Evolutionary conservation across 139 green algal species (phyloP).

Genomic region (Desmodesmus armatus): DNA sequence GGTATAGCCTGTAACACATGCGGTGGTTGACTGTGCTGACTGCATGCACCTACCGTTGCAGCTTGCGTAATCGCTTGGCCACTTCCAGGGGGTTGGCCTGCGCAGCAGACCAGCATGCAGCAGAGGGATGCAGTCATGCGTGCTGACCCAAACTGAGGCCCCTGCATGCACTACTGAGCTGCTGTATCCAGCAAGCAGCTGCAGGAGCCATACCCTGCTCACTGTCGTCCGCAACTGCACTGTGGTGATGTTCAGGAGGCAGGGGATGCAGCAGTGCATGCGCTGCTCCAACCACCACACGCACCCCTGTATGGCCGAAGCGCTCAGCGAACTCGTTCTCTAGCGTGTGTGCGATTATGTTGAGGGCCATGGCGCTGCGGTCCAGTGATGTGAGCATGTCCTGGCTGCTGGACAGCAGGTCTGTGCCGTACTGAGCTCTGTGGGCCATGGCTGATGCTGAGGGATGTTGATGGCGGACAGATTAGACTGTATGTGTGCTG

Average conservation of each 20-base stretch:
- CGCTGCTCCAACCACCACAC: background rate
- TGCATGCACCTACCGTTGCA: background rate
- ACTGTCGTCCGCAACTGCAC: no score
- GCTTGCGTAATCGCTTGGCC: background rate
- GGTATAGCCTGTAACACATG: no score
- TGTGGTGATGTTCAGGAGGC: no score
- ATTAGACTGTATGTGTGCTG: no score
- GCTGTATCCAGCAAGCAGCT: no score
- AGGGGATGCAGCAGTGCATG: no score
- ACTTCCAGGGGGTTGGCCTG: constrained; percentile 27
- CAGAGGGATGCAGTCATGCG: background rate
- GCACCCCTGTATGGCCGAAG: constrained; percentile 29
- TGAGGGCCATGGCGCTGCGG: constrained; percentile 5
- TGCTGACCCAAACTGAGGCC: background rate
- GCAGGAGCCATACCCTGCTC: no score
- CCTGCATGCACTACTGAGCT: no score
- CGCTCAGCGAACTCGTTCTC: constrained; percentile 47
- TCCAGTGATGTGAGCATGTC: constrained; percentile 39
- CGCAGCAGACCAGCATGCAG: background rate
- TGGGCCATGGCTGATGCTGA: no score
- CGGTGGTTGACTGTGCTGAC: background rate
- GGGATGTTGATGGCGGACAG: no score
- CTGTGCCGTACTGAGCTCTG: constrained; percentile 19
- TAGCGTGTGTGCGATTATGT: constrained; percentile 15
- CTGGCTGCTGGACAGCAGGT: constrained; percentile 2